Conservation (phyloP, 2,329 filamentous ascomycete genomes). For the Fusarium cyanostomum region DNA sequence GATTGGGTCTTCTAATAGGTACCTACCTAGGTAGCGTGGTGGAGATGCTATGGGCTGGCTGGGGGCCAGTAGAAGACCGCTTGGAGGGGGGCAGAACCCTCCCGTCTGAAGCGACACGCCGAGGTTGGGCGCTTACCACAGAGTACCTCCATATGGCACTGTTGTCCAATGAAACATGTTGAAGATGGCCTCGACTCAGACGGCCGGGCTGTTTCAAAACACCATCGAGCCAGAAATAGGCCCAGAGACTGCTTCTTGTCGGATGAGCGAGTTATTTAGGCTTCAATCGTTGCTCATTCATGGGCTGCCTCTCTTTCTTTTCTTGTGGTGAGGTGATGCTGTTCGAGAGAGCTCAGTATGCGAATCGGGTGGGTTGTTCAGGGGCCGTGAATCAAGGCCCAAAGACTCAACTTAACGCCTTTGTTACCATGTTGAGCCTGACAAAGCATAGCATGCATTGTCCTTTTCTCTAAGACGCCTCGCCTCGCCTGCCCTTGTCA, state of each 20-base stretch:
- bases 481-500: background rate
- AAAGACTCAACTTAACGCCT: too few relatives aligned
- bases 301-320: constrained; percentile 28
- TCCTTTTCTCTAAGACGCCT: background rate
- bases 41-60: background rate
- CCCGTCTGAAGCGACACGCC: constrained; percentile 1
- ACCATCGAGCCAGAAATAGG: background rate
- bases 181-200: background rate
- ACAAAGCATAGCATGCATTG: background rate
- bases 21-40: too few relatives aligned
- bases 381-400: too few relatives aligned
- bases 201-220: background rate
- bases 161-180: background rate
- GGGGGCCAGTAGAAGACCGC: constrained; percentile 12
- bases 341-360: background rate
- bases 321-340: background rate
- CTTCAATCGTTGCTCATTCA: constrained; percentile 1
- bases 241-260: background rate
- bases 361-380: too few relatives aligned
- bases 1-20: constrained; percentile 29
- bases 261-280: constrained; percentile 8
- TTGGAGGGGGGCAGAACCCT: constrained; percentile 3
- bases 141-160: background rate
- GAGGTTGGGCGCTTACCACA: constrained; percentile 17
- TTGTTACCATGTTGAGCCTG: too few relatives aligned